phyloP scores from a whole-genome alignment of 129 eudicot species.

The Ambrosia trifida region DNA sequence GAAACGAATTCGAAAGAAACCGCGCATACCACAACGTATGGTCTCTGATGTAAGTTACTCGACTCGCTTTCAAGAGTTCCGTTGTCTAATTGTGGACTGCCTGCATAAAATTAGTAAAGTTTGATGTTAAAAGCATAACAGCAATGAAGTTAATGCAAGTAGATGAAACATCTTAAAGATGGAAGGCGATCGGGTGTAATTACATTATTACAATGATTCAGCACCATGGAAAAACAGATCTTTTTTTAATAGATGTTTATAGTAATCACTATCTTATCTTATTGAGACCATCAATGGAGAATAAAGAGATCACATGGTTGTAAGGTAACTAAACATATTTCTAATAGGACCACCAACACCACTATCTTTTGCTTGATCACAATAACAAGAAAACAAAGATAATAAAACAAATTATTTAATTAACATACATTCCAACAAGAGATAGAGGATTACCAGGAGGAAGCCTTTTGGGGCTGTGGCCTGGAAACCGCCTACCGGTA shows the following conservation, averaged over 20 bases:
- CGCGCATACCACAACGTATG: constrained; percentile 46
- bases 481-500: constrained; percentile 63
- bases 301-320: constrained; percentile 15
- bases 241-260: background rate
- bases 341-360: no score
- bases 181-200: background rate
- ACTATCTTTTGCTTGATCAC: no score
- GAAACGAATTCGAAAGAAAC: background rate
- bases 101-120: constrained; percentile 39
- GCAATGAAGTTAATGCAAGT: background rate
- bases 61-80: constrained; percentile 50
- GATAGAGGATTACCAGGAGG: constrained; percentile 59
- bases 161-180: background rate
- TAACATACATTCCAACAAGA: background rate
- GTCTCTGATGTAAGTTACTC: constrained; percentile 42
- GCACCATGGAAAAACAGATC: background rate
- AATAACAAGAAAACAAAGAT: background rate
- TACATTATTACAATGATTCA: background rate
- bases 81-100: constrained; percentile 46
- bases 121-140: constrained; percentile 1
- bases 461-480: constrained; percentile 60
- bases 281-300: background rate
- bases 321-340: background rate
- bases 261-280: constrained; percentile 12
- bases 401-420: background rate